Base-by-base conservation (phyloP, 495 filamentous ascomycete species). In the Hypomontagnella submonticulosa region DNA sequence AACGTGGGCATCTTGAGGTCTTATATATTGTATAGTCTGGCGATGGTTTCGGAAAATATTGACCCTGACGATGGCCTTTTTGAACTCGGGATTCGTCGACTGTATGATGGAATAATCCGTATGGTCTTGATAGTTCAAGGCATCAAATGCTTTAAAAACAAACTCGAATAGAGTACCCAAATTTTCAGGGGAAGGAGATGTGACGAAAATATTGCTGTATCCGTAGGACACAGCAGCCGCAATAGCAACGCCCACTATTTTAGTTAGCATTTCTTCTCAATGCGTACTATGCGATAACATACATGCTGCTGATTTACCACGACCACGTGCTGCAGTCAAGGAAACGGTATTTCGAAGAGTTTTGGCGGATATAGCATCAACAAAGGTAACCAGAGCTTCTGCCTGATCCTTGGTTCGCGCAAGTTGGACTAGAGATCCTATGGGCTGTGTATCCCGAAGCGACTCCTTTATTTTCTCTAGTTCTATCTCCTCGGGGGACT, bases 201-300 rank as follows among this genome's bases (percentile, higher is more conserved):
- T 99, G 72, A 99, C 97, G 81, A 99, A 99, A 69, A 99, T 96
- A 74, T 99, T 99, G 79, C 92, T 96, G 73, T 99, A 99, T 15
- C 96, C 96, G 71, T 97, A 91, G 0, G 94, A 93, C 56, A 98
- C 83, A 11, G 96, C 96, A 7, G 96, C 92, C 37, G 96, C 93
- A 59, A 99, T 90, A 12, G 96, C 91, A 54, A 99, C 86, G 71
- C 96, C 96, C 64, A 70, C 68, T 69, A 9, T 19, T 43, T 37
- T 20, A 13, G 53, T 67, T 36, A 67, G 64, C 4, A 36, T 34
- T 51, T 48, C 11, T 0, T 8, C 47, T 57, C 0, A 11, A 18
- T 8, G 9, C n/a, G 23, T 27, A n/a, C 18, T 9, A 19, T 9
- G 0, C 11, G 13, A 3, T 27, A 30, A 57, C 64, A 20, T 67